A percentile compares a stretch with the other conserved stretches of the same genome.
Evolutionary conservation across 768 basidiomycete genomes (phyloP).

Genomic region (Macrolepiota albuminosa): DNA sequence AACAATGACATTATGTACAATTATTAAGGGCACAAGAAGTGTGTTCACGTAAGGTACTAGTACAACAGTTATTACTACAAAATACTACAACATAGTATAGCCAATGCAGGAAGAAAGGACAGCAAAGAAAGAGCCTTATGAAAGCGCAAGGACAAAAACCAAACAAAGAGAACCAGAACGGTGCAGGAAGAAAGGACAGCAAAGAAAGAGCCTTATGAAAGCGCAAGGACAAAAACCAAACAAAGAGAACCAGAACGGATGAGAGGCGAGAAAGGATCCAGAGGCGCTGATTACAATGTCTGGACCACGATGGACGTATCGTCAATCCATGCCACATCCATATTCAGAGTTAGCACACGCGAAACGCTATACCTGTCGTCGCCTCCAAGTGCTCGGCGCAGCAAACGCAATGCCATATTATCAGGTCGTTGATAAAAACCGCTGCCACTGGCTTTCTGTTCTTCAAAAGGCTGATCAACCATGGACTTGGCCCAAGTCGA

Average conservation of each 20-base stretch:
- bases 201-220: background rate
- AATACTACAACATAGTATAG: conserved; percentile 1
- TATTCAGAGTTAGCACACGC: conserved; percentile 55
- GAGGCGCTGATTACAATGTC: conserved; percentile 33
- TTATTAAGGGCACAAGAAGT: conserved; percentile 1
- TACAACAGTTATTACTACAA: conserved; percentile 3
- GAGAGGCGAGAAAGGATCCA: background rate
- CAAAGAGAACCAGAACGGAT: background rate
- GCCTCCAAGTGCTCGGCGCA: conserved; percentile 55
- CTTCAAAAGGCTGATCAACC: conserved; percentile 23
- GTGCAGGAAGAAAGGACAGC: background rate
- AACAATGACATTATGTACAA: background rate
- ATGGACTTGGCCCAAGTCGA: conserved; percentile 48
- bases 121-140: background rate
- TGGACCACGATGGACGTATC: conserved; percentile 66
- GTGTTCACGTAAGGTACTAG: background rate
- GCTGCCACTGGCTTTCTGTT: conserved; percentile 5
- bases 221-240: background rate
- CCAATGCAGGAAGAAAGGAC: background rate
- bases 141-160: background rate
- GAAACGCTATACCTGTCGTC: conserved; percentile 50
- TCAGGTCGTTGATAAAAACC: conserved; percentile 12
- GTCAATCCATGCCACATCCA: conserved; percentile 64
- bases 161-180: background rate
- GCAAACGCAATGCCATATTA: conserved; percentile 55